Evolutionary conservation across 805 yeast genomes (phyloP).

Genomic region (Metschnikowia drakensbergensis): DNA sequence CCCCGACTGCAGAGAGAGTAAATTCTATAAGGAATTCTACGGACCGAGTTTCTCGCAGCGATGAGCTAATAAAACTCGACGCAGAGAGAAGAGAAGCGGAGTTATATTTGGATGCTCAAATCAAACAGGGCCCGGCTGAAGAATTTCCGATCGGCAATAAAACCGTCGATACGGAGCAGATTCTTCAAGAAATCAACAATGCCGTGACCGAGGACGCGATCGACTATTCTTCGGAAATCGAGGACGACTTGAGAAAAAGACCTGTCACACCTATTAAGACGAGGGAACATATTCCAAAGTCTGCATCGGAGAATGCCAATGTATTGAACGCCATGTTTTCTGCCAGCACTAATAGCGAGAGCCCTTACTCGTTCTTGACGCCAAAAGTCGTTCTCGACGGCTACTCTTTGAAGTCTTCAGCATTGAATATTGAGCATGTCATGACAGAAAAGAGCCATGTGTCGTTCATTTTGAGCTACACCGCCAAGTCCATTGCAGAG

Average conservation of each 20-base stretch:
- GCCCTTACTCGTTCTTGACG: constrained; percentile 12
- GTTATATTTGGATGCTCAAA: background rate
- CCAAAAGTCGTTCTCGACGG: constrained; percentile 36
- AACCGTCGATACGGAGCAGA: constrained; percentile 27
- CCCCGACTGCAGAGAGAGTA: background rate
- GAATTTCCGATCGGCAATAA: constrained; percentile 13
- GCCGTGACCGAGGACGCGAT: constrained; percentile 38
- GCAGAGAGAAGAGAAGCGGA: constrained; percentile 3
- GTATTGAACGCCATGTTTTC: constrained; percentile 10
- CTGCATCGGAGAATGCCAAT: constrained; percentile 14
- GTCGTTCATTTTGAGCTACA: constrained; percentile 76
- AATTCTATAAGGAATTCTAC: background rate
- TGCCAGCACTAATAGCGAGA: constrained; percentile 10
- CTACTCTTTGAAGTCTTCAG: constrained; percentile 29
- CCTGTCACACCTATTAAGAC: constrained; percentile 33
- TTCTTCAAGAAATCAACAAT: constrained; percentile 37
- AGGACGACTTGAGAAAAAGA: constrained; percentile 19
- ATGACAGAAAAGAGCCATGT: constrained; percentile 57
- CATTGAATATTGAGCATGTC: constrained; percentile 36
- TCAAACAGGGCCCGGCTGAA: background rate
- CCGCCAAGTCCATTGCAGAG: constrained; percentile 62
- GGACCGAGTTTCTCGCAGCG: background rate
- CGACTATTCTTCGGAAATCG: constrained; percentile 21
- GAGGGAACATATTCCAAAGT: constrained; percentile 7
- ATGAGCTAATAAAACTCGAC: constrained; percentile 1